A percentile compares a stretch with the other conserved stretches of the same genome.
Evolutionary conservation across 306 rosid species (phyloP).

Genomic region (Lablab purpureus): DNA sequence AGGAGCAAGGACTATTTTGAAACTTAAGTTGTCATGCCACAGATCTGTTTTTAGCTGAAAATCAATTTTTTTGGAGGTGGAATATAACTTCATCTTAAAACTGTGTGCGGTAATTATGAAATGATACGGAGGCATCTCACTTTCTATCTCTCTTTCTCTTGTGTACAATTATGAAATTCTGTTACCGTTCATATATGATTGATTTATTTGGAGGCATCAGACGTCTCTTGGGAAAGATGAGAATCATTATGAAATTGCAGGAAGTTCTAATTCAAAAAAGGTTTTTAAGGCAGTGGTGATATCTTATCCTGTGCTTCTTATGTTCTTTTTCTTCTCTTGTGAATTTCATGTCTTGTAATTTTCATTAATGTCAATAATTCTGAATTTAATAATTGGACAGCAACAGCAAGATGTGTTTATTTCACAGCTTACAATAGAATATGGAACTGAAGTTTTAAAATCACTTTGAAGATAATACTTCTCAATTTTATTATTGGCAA

Average conservation of each 20-base stretch:
- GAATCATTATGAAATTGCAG: slow-evolving; percentile 2
- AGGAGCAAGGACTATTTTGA: neutral
- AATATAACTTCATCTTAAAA: slow-evolving; percentile 7
- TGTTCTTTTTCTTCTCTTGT: neutral
- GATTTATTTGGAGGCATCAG: slow-evolving; percentile 26
- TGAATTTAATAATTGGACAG: neutral
- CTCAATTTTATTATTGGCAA: too few species aligned
- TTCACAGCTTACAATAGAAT: too few species aligned
- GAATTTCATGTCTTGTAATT: slow-evolving; percentile 8
- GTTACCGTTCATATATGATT: slow-evolving; percentile 2
- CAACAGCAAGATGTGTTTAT: too few species aligned
- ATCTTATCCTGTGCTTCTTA: slow-evolving; percentile 17
- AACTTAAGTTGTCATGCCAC: slow-evolving; percentile 17
- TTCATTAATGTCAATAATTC: slow-evolving; percentile 7
- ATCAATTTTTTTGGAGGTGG: neutral
- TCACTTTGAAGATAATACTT: too few species aligned
- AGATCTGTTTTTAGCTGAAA: slow-evolving; percentile 1
- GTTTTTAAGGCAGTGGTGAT: neutral
- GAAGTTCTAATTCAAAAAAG: neutral
- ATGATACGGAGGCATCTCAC: slow-evolving; percentile 6
- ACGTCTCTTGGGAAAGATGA: neutral
- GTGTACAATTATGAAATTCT: slow-evolving; percentile 23
- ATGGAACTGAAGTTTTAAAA: too few species aligned
- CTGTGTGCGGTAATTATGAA: neutral
- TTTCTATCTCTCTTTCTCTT: neutral